Percentiles rank a stretch among this genome's conserved stretches.
phyloP scores from a whole-genome alignment of 2,329 filamentous ascomycete species.

The Eutypa lata region DNA sequence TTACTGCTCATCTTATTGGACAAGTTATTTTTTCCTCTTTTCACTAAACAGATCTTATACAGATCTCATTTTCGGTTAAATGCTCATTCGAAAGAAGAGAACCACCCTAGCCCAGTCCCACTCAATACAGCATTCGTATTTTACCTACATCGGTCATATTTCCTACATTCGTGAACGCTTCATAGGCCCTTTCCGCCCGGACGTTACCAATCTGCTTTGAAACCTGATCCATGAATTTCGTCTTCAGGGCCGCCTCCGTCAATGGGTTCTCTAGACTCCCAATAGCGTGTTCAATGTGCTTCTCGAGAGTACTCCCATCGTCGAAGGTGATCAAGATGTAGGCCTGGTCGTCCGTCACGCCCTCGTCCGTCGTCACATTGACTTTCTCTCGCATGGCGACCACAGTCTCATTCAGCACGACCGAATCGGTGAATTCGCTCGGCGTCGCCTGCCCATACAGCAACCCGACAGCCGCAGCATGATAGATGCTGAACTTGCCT shows the following conservation, averaged over 20 bases:
- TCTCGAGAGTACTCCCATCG: slow-evolving; percentile 35
- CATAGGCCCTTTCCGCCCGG: slow-evolving; percentile 31
- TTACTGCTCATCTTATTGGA: no score
- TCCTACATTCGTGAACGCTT: slow-evolving; percentile 27
- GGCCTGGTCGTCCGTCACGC: slow-evolving; percentile 38
- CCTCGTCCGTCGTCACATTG: slow-evolving; percentile 37
- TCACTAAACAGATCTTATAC: no score
- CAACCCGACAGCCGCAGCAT: slow-evolving; percentile 48
- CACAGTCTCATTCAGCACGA: slow-evolving; percentile 40
- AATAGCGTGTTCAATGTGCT: slow-evolving; percentile 47
- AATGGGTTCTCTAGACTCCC: slow-evolving; percentile 48
- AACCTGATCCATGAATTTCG: slow-evolving; percentile 49
- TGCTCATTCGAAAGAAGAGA: no score
- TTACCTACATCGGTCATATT: slow-evolving; percentile 28
- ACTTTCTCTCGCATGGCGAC: slow-evolving; percentile 42
- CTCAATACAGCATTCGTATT: slow-evolving; percentile 7
- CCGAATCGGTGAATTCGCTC: slow-evolving; percentile 45
- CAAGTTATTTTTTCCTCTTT: no score
- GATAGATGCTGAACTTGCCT: slow-evolving; percentile 54
- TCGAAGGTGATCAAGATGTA: slow-evolving; percentile 29
- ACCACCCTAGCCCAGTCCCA: no score
- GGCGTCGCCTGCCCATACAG: slow-evolving; percentile 50
- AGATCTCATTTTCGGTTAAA: no score
- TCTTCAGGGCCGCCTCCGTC: slow-evolving; percentile 40
- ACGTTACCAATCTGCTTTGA: slow-evolving; percentile 36